phyloP scores from a whole-genome alignment of 73 alveolate species.

The Paramecium caudatum region DNA sequence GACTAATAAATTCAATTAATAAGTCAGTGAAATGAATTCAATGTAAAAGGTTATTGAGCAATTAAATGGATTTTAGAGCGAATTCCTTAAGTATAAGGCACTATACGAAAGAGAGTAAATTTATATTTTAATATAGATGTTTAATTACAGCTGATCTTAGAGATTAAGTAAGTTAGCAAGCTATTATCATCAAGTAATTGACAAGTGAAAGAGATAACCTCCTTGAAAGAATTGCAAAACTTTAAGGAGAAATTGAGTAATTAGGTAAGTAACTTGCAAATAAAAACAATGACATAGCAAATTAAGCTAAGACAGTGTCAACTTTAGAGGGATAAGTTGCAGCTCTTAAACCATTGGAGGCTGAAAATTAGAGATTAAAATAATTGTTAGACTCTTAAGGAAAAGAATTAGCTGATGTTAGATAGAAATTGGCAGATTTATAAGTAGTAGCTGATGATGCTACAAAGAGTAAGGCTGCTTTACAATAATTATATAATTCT shows the following conservation, averaged over 20 bases:
- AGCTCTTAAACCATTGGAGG: constrained; percentile 27
- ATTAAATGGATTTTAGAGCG: constrained; percentile 15
- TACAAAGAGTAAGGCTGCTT: neutral
- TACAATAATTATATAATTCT: constrained; percentile 24
- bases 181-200: neutral
- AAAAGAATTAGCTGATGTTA: constrained; percentile 50
- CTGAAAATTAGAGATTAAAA: constrained; percentile 37
- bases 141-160: constrained; percentile 3
- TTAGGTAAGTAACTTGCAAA: constrained; percentile 25
- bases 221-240: neutral
- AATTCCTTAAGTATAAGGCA: constrained; percentile 27
- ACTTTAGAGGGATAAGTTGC: constrained; percentile 26
- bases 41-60: neutral
- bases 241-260: constrained; percentile 40
- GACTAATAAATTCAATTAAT: neutral
- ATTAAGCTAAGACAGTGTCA: neutral
- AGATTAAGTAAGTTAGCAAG: neutral
- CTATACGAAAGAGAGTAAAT: constrained; percentile 56
- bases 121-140: neutral
- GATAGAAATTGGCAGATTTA: constrained; percentile 15
- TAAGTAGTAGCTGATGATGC: constrained; percentile 34
- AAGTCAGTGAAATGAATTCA: neutral
- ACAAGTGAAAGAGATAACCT: constrained; percentile 6
- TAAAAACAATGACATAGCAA: constrained; percentile 23
- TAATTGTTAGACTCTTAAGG: neutral